Percentiles rank a stretch among this genome's conserved stretches.
These are phyloP conservation scores for Ilex aquifolium DNA, from an alignment of 257 asterid genomes.

Conservation along the genomic window DNA sequence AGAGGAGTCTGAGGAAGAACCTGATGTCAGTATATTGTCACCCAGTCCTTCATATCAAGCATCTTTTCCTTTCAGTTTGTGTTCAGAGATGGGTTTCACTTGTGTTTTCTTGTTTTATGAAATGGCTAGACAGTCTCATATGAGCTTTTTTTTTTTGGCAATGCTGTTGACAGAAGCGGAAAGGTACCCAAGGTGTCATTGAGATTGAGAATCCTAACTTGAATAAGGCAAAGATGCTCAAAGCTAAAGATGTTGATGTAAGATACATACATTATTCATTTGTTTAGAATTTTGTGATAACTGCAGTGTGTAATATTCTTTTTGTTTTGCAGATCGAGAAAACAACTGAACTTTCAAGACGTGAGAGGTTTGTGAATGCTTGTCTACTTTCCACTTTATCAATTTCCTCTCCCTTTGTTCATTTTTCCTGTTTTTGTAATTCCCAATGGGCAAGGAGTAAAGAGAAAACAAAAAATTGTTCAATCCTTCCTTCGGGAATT, in stretches of 20 bases:
- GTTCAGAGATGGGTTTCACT: not conserved
- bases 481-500: too few relatives aligned
- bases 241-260: not conserved
- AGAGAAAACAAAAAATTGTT: not conserved
- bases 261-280: not conserved
- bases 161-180: not conserved
- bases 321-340: not conserved
- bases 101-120: too few relatives aligned
- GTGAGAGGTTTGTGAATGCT: slow-evolving; percentile 15
- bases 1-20: not conserved
- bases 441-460: not conserved
- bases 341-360: slow-evolving; percentile 5
- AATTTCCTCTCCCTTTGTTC: not conserved
- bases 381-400: not conserved
- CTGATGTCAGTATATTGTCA: not conserved
- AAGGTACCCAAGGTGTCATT: not conserved
- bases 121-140: not conserved
- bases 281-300: too few relatives aligned
- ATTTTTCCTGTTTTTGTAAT: not conserved
- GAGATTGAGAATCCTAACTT: slow-evolving; percentile 1
- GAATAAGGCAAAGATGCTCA: not conserved
- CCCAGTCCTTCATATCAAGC: too few relatives aligned
- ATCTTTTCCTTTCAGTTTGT: not conserved
- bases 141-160: not conserved
- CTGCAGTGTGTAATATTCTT: not conserved